Evolutionary conservation across 306 rosid species (phyloP).

Genomic region (Quercus aquifolioides): DNA sequence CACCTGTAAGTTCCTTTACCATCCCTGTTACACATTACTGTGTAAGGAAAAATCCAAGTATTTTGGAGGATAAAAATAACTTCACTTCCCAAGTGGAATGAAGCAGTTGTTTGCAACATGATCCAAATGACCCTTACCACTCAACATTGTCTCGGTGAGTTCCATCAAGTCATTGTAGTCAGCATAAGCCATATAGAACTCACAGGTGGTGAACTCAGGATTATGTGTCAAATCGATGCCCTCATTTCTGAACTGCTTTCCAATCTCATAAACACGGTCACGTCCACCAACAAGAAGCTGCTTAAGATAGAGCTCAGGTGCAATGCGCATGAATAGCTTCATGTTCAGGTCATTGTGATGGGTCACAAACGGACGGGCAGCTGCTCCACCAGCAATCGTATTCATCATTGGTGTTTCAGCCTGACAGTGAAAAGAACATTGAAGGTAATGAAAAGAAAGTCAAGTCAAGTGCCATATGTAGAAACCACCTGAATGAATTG

Average conservation of each 20-base stretch:
- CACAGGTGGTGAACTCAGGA: slow-evolving; percentile 96
- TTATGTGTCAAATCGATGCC: slow-evolving; percentile 96
- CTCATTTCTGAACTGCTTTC: slow-evolving; percentile 95
- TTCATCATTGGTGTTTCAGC: slow-evolving; percentile 99
- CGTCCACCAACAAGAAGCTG: slow-evolving; percentile 90
- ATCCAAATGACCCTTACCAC: slow-evolving; percentile 52
- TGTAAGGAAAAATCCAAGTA: slow-evolving; percentile 16
- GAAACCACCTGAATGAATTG: neutral
- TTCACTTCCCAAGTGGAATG: neutral
- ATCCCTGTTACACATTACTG: slow-evolving; percentile 47
- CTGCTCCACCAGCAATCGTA: slow-evolving; percentile 97
- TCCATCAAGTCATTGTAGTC: slow-evolving; percentile 88
- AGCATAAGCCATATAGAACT: slow-evolving; percentile 87
- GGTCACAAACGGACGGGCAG: slow-evolving; percentile 91
- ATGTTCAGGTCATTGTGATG: slow-evolving; percentile 90
- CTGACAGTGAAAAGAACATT: slow-evolving; percentile 35
- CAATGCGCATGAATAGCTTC: slow-evolving; percentile 82
- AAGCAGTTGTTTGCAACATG: neutral
- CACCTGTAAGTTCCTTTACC: slow-evolving; percentile 87
- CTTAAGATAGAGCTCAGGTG: slow-evolving; percentile 92
- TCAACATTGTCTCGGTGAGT: slow-evolving; percentile 76
- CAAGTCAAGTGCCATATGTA: neutral
- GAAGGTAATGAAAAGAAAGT: slow-evolving; percentile 8
- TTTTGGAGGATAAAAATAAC: slow-evolving; percentile 3
- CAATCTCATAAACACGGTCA: slow-evolving; percentile 97